Percentiles rank a stretch among this genome's conserved stretches.
phyloP scores from a whole-genome alignment of 805 yeast genomes.

The Saccharomycopsis olivae region DNA sequence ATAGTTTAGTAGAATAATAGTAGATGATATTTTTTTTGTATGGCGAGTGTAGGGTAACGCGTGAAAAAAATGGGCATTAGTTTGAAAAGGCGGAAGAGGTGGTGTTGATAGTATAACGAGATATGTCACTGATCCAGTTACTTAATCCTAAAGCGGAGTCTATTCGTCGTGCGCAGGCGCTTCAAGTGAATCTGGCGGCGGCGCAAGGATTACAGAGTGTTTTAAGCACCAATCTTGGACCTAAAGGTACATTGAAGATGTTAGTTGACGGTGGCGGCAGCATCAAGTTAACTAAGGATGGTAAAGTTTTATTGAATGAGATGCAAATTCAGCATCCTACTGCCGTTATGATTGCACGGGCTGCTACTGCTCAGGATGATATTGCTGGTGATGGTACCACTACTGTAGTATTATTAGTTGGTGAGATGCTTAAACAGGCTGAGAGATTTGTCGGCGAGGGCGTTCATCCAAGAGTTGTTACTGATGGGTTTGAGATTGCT shows the following conservation, averaged over 20 bases:
- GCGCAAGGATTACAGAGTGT: conserved; percentile 96
- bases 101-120: too few relatives aligned
- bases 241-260: conserved; percentile 94
- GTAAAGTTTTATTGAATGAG: conserved; percentile 83
- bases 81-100: too few relatives aligned
- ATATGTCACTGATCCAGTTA: conserved; percentile 71
- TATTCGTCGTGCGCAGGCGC: conserved; percentile 88
- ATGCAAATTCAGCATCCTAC: conserved; percentile 96
- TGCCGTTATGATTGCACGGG: conserved; percentile 87
- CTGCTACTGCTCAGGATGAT: conserved; percentile 98
- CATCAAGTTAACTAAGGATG: conserved; percentile 93
- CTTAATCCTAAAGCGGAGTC: conserved; percentile 97
- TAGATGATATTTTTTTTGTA: too few relatives aligned
- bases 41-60: too few relatives aligned
- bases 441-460: conserved; percentile 89
- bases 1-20: too few relatives aligned
- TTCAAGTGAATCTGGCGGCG: conserved; percentile 89
- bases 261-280: conserved; percentile 94
- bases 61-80: too few relatives aligned
- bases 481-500: conserved; percentile 92
- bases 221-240: conserved; percentile 85
- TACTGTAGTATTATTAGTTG: conserved; percentile 87
- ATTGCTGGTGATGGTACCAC: conserved; percentile 99
- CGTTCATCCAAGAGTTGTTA: conserved; percentile 86
- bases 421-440: conserved; percentile 90